phyloP scores from a whole-genome alignment of 1,139 yeast genomes.

The Zygoascus hellenicus region DNA sequence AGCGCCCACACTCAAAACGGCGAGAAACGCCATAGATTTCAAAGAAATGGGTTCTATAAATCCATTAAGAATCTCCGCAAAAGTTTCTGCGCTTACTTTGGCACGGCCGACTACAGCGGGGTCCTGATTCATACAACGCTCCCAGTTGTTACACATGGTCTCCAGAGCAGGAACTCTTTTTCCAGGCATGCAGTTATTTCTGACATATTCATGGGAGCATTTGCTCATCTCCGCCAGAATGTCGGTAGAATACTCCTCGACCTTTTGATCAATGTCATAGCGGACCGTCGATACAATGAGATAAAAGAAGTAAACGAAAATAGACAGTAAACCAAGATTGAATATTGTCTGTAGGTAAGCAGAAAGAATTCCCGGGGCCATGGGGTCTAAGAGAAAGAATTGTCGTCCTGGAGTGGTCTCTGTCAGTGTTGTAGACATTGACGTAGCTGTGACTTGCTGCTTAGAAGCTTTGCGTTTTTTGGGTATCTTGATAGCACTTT shows the following conservation, averaged over 20 bases:
- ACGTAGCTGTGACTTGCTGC: background rate
- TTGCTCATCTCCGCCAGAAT: slow-evolving; percentile 59
- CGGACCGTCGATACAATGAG: slow-evolving; percentile 55
- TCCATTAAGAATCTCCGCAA: slow-evolving; percentile 77
- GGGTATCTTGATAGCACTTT: background rate
- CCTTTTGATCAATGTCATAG: slow-evolving; percentile 63
- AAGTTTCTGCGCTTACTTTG: slow-evolving; percentile 69
- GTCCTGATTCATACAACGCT: slow-evolving; percentile 79
- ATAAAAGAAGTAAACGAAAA: slow-evolving; percentile 50
- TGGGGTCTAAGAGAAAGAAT: slow-evolving; percentile 41
- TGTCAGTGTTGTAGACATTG: background rate
- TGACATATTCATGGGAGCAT: slow-evolving; percentile 64
- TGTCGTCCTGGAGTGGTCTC: slow-evolving; percentile 2
- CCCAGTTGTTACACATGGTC: slow-evolving; percentile 68
- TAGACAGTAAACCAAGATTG: slow-evolving; percentile 53
- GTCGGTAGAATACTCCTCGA: slow-evolving; percentile 58
- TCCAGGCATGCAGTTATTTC: slow-evolving; percentile 61
- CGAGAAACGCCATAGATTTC: slow-evolving; percentile 56
- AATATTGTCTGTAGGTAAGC: slow-evolving; percentile 65
- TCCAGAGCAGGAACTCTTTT: slow-evolving; percentile 65
- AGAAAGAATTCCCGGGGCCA: slow-evolving; percentile 60
- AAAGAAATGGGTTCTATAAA: slow-evolving; percentile 69
- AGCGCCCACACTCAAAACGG: slow-evolving; percentile 34
- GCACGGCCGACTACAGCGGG: slow-evolving; percentile 76
- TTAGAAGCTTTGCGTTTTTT: background rate